These are phyloP conservation scores for Arachnopeziza araneosa DNA, from an alignment of 2,329 filamentous ascomycete species.

Conservation along the genomic window DNA sequence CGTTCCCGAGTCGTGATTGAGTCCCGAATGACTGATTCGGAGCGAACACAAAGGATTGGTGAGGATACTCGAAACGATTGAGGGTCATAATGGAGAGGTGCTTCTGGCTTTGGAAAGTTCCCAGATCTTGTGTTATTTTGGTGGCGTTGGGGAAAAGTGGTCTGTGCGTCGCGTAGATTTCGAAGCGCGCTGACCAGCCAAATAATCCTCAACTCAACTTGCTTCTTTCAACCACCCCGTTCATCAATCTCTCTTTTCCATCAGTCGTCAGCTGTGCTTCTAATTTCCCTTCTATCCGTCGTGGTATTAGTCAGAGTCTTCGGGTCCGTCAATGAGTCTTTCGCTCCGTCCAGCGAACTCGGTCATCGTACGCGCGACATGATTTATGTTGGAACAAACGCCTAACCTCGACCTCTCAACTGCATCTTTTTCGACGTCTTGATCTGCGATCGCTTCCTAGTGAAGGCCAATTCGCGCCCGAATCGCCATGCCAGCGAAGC, in stretches of 20 bases:
- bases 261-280: background rate
- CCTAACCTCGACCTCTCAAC: background rate
- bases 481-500: slow-evolving; percentile 29
- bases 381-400: slow-evolving; percentile 12
- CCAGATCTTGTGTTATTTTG: background rate
- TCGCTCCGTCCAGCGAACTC: background rate
- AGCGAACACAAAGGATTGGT: background rate
- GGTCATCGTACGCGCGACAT: slow-evolving; percentile 2
- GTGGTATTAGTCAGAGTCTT: background rate
- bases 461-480: background rate
- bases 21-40: background rate
- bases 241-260: background rate
- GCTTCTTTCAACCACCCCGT: background rate
- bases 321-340: background rate
- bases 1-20: background rate
- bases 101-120: background rate
- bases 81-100: background rate
- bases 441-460: background rate
- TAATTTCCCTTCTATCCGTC: background rate
- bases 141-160: background rate
- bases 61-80: background rate
- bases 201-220: background rate
- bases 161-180: background rate
- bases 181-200: background rate
- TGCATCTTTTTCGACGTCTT: background rate